A percentile compares a stretch with the other conserved stretches of the same genome.
Conservation (phyloP, 2,329 filamentous ascomycete genomes). For the Fusarium concolor region DNA sequence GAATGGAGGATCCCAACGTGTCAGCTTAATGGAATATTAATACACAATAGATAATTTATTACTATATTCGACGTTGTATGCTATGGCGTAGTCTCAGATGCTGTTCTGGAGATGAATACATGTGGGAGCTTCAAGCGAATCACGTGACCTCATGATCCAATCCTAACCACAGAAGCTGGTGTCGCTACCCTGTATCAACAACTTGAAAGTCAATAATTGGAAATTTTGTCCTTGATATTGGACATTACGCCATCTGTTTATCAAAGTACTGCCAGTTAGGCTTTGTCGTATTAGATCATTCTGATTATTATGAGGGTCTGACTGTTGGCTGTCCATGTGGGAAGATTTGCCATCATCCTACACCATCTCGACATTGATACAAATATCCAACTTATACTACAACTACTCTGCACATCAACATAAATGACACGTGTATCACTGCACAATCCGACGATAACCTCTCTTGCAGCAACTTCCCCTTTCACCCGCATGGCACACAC, state of each 20-base stretch:
- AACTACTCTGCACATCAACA: not conserved
- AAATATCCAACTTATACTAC: not conserved
- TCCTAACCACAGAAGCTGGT: too few species aligned
- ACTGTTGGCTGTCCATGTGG: not conserved
- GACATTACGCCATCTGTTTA: not conserved
- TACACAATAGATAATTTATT: too few species aligned
- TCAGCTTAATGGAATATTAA: not conserved
- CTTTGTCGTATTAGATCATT: not conserved
- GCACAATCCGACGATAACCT: not conserved
- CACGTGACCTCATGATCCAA: too few species aligned
- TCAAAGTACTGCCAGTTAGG: too few species aligned
- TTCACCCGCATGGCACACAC: constrained; percentile 15
- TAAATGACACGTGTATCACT: not conserved
- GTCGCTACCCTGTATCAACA: not conserved
- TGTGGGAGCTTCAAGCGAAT: not conserved
- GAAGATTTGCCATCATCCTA: not conserved
- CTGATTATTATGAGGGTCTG: not conserved
- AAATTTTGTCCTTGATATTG: not conserved
- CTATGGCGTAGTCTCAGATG: not conserved
- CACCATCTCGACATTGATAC: not conserved
- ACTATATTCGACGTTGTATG: not conserved
- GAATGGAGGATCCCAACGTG: not conserved
- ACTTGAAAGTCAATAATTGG: not conserved
- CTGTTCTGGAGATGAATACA: not conserved
- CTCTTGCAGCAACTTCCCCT: constrained; percentile 2